Percentiles rank a stretch among this genome's conserved stretches.
Conservation (phyloP, 345 rosid species). For the Mangifera indica region DNA sequence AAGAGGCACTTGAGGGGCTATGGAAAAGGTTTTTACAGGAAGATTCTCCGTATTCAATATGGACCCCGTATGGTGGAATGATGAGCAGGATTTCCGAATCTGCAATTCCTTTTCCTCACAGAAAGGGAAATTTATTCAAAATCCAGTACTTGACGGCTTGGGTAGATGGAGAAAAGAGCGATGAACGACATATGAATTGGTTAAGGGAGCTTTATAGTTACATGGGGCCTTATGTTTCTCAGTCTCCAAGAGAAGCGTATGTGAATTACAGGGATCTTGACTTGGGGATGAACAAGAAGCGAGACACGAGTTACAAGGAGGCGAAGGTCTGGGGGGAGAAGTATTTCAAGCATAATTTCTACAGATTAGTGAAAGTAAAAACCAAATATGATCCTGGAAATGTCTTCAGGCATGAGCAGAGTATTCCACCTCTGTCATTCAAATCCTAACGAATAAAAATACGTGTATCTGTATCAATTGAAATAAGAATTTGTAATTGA, state of each 20-base stretch:
- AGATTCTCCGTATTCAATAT: constrained; percentile 8
- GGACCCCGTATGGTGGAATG: constrained; percentile 29
- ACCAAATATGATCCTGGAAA: constrained; percentile 17
- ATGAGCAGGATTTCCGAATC: constrained; percentile 26
- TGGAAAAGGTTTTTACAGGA: constrained; percentile 26
- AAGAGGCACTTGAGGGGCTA: constrained; percentile 22
- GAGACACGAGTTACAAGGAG: background rate
- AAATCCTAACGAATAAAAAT: no score
- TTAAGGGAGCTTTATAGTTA: constrained; percentile 12
- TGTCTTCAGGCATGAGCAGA: constrained; percentile 26
- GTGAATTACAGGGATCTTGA: constrained; percentile 31
- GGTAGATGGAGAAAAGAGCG: constrained; percentile 17
- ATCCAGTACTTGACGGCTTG: constrained; percentile 21
- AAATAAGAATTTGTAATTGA: no score
- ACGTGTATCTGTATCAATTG: no score
- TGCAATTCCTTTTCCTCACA: constrained; percentile 25
- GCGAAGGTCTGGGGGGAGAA: constrained; percentile 16
- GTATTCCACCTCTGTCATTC: constrained; percentile 23
- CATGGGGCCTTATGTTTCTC: constrained; percentile 28
- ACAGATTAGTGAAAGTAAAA: constrained; percentile 19
- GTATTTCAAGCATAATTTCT: constrained; percentile 19
- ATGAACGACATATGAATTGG: constrained; percentile 14
- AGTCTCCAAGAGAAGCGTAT: constrained; percentile 26
- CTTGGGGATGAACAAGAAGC: background rate
- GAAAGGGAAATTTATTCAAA: constrained; percentile 23